Base-by-base conservation (phyloP, 805 yeast genomes). In the Candida coquimbonensis region DNA sequence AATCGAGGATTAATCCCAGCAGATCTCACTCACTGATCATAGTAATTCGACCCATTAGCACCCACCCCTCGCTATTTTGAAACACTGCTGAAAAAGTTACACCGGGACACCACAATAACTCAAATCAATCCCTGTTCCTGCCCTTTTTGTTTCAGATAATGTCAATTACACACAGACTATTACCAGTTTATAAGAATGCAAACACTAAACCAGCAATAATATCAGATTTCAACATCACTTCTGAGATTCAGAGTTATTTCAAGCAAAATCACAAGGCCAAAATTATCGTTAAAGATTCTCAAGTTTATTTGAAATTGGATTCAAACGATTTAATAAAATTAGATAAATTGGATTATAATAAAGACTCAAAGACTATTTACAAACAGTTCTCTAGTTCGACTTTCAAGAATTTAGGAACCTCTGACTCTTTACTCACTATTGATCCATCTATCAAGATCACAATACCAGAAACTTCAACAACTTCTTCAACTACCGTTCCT, bases 371-470 rank as follows among this genome's bases (percentile, higher is more conserved):
- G 11, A 47, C 45, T 27, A 40, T 61, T 5, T 60, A 50, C 44
- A 53, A 52, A 37, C 58, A 57, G 42, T 50, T 58, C 29, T 52
- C 59, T 5, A 43, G 38, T 14, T 42, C 55, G 1, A 47, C 57
- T 3, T 54, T 53, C 46, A 54, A 53, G 43, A 51, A 48, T 33
- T 40, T 58, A n/a, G 60, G 60, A 3, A 9, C 38, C 0, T 46
- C 54, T 19, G 29, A 37, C 9, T 25, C 29, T 5, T 3, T 24
- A 1, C 29, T 42, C 2, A 17, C 27, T 12, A n/a, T 45, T 13
- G 36, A 34, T 29, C 42, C 39, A 9, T 27, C 45, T 3, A 14
- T 25, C 24, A 42, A 19, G 6, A 17, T 38, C 4, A 17, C 12
- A 26, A 27, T 32, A 29, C 41, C 38, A 34, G 19, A 19, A 9